phyloP scores from a whole-genome alignment of 2,329 filamentous ascomycete genomes.

The Meredithiella fracta region DNA sequence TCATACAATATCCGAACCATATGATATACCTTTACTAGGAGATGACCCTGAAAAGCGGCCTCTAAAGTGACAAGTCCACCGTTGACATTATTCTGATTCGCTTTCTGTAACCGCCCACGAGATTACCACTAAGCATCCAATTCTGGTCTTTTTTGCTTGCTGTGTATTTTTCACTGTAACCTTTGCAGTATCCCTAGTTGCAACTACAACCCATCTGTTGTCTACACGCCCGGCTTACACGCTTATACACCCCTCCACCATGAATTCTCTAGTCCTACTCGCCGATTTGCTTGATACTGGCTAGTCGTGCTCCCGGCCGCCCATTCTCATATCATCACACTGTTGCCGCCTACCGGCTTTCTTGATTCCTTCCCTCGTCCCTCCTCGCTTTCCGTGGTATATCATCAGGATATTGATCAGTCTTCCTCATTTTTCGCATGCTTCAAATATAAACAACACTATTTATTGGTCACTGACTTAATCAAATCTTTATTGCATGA shows the following conservation, averaged over 20 bases:
- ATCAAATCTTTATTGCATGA: background rate
- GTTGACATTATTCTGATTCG: background rate
- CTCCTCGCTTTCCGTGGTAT: background rate
- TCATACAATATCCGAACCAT: background rate
- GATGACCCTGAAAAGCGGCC: background rate
- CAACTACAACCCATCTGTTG: background rate
- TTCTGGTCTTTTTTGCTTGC: background rate
- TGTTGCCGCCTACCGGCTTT: constrained; percentile 3
- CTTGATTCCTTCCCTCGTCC: background rate
- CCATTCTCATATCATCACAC: constrained; percentile 2
- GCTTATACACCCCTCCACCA: background rate
- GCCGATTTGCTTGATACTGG: background rate
- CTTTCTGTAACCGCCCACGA: background rate
- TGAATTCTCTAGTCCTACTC: background rate
- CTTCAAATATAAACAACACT: constrained; percentile 1
- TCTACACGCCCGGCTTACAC: background rate
- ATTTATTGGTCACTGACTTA: background rate
- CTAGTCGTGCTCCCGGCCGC: background rate
- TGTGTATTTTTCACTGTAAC: background rate
- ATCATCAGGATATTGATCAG: background rate
- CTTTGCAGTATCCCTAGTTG: background rate
- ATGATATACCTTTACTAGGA: background rate
- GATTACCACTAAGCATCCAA: background rate
- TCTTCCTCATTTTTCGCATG: background rate
- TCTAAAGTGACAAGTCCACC: background rate